Percentiles rank a stretch among this genome's conserved stretches.
Evolutionary conservation across 768 basidiomycete species (phyloP).

Genomic region (Collybia nuda): DNA sequence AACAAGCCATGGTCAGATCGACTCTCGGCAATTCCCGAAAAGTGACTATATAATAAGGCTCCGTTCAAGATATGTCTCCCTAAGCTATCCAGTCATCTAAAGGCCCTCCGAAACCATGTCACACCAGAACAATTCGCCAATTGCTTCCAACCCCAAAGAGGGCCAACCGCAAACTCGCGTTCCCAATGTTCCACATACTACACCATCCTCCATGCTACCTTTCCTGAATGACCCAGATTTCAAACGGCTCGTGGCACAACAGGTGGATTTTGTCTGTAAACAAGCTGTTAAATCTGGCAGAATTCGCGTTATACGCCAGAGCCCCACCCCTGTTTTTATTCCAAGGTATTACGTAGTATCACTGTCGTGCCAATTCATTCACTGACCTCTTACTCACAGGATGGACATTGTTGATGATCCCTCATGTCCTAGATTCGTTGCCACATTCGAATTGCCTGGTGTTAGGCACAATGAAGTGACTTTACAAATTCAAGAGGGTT

Average conservation of each 20-base stretch:
- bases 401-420: conserved; percentile 44
- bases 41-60: too few relatives aligned
- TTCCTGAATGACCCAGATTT: not conserved
- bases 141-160: too few relatives aligned
- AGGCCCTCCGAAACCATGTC: too few relatives aligned
- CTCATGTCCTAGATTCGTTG: conserved; percentile 26
- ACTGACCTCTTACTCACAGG: conserved; percentile 20
- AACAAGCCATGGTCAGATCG: not conserved
- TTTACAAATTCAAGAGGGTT: conserved; percentile 29
- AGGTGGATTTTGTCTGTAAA: not conserved
- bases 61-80: too few relatives aligned
- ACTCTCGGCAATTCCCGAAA: too few relatives aligned
- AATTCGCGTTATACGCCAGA: conserved; percentile 4
- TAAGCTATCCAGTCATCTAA: too few relatives aligned
- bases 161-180: too few relatives aligned
- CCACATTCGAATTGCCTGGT: conserved; percentile 46
- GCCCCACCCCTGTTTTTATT: not conserved
- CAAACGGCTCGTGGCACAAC: conserved; percentile 4
- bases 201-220: not conserved
- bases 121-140: not conserved
- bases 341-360: conserved; percentile 14
- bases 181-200: not conserved
- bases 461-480: conserved; percentile 34
- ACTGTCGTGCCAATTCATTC: not conserved
- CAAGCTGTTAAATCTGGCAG: conserved; percentile 6